phyloP scores from a whole-genome alignment of 164 flowering plant genomes.

The Akebia trifoliata region DNA sequence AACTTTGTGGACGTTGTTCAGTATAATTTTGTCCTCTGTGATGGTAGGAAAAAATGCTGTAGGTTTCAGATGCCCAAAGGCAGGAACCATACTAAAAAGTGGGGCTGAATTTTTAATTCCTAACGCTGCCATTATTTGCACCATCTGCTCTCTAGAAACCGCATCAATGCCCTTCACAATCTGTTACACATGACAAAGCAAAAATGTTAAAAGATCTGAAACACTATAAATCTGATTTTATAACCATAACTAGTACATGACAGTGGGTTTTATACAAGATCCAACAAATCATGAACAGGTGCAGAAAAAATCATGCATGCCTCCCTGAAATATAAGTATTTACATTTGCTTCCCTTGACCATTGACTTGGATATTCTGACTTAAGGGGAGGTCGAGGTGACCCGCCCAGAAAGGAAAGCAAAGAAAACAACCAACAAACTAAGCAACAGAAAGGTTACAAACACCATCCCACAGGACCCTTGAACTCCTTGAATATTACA shows the following conservation, averaged over 20 bases:
- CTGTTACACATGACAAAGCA: conserved; percentile 41
- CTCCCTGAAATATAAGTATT: too few species aligned
- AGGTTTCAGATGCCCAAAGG: conserved; percentile 60
- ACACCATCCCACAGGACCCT: too few species aligned
- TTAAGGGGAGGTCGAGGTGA: too few species aligned
- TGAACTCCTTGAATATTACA: too few species aligned
- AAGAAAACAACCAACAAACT: too few species aligned
- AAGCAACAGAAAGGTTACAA: too few species aligned
- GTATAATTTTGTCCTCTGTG: conserved; percentile 72
- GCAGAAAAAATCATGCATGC: too few species aligned
- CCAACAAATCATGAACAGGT: too few species aligned
- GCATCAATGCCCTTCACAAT: conserved; percentile 99
- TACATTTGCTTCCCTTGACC: too few species aligned
- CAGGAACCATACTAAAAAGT: conserved; percentile 77
- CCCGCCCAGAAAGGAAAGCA: too few species aligned
- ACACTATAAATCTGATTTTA: background rate
- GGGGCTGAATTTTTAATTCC: conserved; percentile 66
- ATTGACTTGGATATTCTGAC: too few species aligned
- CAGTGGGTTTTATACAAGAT: background rate
- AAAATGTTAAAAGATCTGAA: conserved; percentile 5
- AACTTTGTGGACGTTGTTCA: conserved; percentile 79
- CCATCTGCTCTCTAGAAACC: conserved; percentile 83
- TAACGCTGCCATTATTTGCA: conserved; percentile 55
- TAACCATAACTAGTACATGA: background rate
- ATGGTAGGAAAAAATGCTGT: conserved; percentile 64